Conservation (phyloP, 176 grass and related monocot genomes). For the Canna indica region DNA sequence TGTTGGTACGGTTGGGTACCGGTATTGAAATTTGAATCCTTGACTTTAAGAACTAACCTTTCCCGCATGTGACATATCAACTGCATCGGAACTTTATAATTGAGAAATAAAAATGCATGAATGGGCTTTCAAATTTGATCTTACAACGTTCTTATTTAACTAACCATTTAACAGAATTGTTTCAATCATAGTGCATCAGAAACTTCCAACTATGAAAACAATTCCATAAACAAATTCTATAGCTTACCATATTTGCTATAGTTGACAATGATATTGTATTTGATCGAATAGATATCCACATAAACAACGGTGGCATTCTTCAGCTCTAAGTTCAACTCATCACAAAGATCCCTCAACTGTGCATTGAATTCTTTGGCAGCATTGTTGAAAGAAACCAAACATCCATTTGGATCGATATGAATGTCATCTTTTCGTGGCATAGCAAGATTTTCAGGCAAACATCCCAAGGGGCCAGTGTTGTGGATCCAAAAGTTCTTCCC, state of each 20-base stretch:
- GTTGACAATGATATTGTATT: slow-evolving; percentile 74
- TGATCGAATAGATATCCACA: slow-evolving; percentile 58
- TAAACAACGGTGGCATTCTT: slow-evolving; percentile 51
- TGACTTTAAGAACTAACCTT: too few species aligned
- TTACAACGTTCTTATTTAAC: too few species aligned
- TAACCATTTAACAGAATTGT: too few species aligned
- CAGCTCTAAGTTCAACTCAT: slow-evolving; percentile 40
- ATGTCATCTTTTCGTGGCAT: slow-evolving; percentile 40
- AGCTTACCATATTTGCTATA: slow-evolving; percentile 51
- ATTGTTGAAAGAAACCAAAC: slow-evolving; percentile 55
- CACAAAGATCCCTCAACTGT: slow-evolving; percentile 33
- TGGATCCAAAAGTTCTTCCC: slow-evolving; percentile 76
- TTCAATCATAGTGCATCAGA: too few species aligned
- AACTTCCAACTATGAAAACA: too few species aligned
- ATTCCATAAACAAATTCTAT: neutral
- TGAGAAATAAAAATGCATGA: too few species aligned
- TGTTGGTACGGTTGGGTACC: too few species aligned
- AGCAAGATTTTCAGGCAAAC: slow-evolving; percentile 81
- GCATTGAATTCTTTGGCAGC: slow-evolving; percentile 60
- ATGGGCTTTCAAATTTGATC: too few species aligned
- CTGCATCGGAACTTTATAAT: too few species aligned
- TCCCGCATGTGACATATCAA: too few species aligned
- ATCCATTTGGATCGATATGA: slow-evolving; percentile 49
- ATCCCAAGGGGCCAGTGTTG: slow-evolving; percentile 57
- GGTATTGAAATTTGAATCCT: too few species aligned